Base-by-base conservation (phyloP, 257 asterid genomes). In the Paulownia fortunei region DNA sequence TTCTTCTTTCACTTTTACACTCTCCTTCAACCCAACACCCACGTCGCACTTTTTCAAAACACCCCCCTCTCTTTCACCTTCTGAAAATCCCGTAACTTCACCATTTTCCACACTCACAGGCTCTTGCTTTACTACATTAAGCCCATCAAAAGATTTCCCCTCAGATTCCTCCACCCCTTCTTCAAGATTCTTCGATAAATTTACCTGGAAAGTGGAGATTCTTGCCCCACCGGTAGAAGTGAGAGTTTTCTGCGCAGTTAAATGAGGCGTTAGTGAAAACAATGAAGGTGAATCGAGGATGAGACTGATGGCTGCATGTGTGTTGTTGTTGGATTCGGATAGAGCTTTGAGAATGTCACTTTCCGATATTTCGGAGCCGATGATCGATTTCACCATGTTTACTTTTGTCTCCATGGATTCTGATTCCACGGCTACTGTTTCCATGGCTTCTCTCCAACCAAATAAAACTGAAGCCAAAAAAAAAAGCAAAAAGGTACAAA, bases 221-320 rank as follows among this genome's bases (percentile, higher is more conserved):
- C 96, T 84, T 0, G 85, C 44, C 61, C 89, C 89, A 7, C 98
- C 98, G 0, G 87, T 87, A 65, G 92, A 76, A 12, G 92, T 92
- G 44, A 77, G 73, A 16, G 90, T 91, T 79, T 82, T 88, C 5
- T 73, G 77, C 76, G 86, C 86, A 0, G 79, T 21, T 0, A 52
- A 69, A 13, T 79, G 82, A 0, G 76, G 78, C 0, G 63, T 64
- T 9, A 32, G 15, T 0, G 80, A 15, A 15, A 4, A 19, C 15
- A 30, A 6, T 6, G 73, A 19, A 15, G 83, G 66, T 8, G 76
- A 80, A 55, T 76, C 87, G 4, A 84, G 65, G 11, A 84, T 69
- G 66, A 58, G 60, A 42, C 41, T 66, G 32, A 69, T 52, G 16
- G 93, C 88, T 21, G 60, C 78, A 0, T 61, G 81, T 0, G 55